These are phyloP conservation scores for Blumeriella jaapii DNA, from an alignment of 2,329 filamentous ascomycete species.

Conservation along the genomic window DNA sequence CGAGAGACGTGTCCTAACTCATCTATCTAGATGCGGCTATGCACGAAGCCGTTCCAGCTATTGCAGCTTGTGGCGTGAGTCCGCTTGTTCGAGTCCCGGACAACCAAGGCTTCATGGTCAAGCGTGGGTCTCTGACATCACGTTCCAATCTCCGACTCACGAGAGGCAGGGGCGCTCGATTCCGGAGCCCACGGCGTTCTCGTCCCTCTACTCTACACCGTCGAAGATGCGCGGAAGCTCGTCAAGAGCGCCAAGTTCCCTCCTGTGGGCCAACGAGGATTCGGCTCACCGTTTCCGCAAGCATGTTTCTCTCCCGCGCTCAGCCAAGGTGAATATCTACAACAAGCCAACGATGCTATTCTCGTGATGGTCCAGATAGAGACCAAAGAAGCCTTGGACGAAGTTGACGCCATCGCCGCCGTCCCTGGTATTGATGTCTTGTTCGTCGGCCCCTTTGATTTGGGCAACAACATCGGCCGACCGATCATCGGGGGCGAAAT, in stretches of 20 bases:
- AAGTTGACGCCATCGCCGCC: conserved; percentile 49
- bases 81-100: conserved; percentile 48
- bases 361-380: conserved; percentile 59
- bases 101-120: conserved; percentile 44
- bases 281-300: conserved; percentile 44
- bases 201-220: conserved; percentile 42
- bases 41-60: conserved; percentile 46
- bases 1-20: too few relatives aligned
- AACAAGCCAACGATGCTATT: conserved; percentile 44
- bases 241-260: conserved; percentile 45
- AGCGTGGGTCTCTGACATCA: conserved; percentile 32
- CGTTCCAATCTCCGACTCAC: conserved; percentile 13
- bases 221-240: conserved; percentile 39
- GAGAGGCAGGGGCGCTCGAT: conserved; percentile 39
- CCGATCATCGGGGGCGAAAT: conserved; percentile 51
- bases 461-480: conserved; percentile 49
- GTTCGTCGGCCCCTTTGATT: conserved; percentile 55
- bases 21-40: conserved; percentile 45
- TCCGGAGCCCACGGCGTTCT: conserved; percentile 45
- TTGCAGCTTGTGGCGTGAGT: conserved; percentile 42
- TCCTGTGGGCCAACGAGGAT: conserved; percentile 40
- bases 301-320: conserved; percentile 37
- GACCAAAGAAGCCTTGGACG: conserved; percentile 48
- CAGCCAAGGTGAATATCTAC: conserved; percentile 43
- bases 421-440: conserved; percentile 50